phyloP scores from a whole-genome alignment of 192 early-diverging fungal genomes.

The Ambispora gerdemannii region DNA sequence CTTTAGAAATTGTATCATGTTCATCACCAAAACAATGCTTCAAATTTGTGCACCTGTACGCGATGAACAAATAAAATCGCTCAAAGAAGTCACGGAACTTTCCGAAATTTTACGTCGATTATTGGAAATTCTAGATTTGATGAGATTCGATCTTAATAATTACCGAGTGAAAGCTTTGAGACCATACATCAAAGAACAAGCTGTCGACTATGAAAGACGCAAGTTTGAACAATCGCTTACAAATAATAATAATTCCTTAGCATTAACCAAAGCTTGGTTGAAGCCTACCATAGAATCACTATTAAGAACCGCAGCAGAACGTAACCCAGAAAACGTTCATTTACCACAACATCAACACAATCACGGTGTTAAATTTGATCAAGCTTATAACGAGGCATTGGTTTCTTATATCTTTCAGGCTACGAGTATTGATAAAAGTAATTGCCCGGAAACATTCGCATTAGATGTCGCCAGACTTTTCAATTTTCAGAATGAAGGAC shows the following conservation, averaged over 20 bases:
- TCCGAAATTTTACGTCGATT: conserved; percentile 48
- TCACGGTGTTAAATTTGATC: conserved; percentile 13
- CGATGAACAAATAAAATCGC: conserved; percentile 47
- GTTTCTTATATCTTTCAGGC: conserved; percentile 48
- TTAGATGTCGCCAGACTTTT: conserved; percentile 66
- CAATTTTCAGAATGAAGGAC: conserved; percentile 68
- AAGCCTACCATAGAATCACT: conserved; percentile 35
- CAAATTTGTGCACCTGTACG: conserved; percentile 77
- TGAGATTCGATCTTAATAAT: conserved; percentile 82
- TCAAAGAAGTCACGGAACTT: conserved; percentile 38
- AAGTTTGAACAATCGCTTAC: conserved; percentile 62
- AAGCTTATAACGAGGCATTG: conserved; percentile 32
- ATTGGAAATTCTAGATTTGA: conserved; percentile 65
- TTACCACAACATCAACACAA: conserved; percentile 11
- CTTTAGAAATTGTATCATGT: conserved; percentile 42
- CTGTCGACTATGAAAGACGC: conserved; percentile 69
- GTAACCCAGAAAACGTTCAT: conserved; percentile 52
- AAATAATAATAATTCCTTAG: conserved; percentile 44
- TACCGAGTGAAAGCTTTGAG: conserved; percentile 63
- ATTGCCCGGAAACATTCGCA: conserved; percentile 65
- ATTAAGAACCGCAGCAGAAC: conserved; percentile 35
- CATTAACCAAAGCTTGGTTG: conserved; percentile 63
- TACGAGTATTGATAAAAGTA: conserved; percentile 27
- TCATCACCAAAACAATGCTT: conserved; percentile 57
- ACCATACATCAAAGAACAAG: conserved; percentile 65